phyloP scores from a whole-genome alignment of 495 filamentous ascomycete species.

The Aspergillus steynii region DNA sequence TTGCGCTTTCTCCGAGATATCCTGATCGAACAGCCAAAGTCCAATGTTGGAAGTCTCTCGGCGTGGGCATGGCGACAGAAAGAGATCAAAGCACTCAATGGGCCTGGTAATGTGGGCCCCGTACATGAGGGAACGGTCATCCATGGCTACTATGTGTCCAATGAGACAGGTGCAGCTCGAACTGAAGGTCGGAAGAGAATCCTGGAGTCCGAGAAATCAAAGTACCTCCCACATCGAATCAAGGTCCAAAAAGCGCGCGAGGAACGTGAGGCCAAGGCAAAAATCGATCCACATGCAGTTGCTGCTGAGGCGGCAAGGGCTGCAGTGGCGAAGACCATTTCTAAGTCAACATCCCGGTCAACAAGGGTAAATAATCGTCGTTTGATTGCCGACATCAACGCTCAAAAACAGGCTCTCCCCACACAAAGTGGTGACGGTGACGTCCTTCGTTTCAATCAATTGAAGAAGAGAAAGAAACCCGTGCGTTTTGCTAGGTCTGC shows the following conservation, averaged over 20 bases:
- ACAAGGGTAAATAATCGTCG: slow-evolving; percentile 95
- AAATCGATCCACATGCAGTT: slow-evolving; percentile 65
- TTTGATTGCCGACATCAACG: slow-evolving; percentile 89
- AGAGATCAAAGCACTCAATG: slow-evolving; percentile 82
- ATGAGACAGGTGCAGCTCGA: slow-evolving; percentile 77
- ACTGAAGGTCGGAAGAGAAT: slow-evolving; percentile 95
- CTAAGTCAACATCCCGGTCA: slow-evolving; percentile 77
- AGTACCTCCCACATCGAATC: slow-evolving; percentile 96
- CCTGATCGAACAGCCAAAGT: slow-evolving; percentile 45
- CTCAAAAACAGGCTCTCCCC: slow-evolving; percentile 83
- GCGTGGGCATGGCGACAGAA: slow-evolving; percentile 91
- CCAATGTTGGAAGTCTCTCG: slow-evolving; percentile 62
- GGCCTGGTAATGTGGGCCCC: slow-evolving; percentile 50
- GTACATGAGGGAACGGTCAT: slow-evolving; percentile 60
- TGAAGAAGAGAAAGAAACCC: slow-evolving; percentile 99
- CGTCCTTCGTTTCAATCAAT: slow-evolving; percentile 94
- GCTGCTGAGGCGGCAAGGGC: slow-evolving; percentile 69
- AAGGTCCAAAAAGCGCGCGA: slow-evolving; percentile 88
- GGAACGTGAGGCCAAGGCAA: slow-evolving; percentile 78
- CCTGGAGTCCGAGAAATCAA: slow-evolving; percentile 92
- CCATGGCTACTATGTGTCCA: slow-evolving; percentile 88
- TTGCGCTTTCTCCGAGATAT: slow-evolving; percentile 57
- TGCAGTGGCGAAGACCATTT: slow-evolving; percentile 73
- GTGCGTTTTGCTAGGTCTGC: slow-evolving; percentile 97
- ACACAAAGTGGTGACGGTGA: slow-evolving; percentile 71